Evolutionary conservation across 2,329 filamentous ascomycete species (phyloP).

Genomic region (Chlorencoelia australis): DNA sequence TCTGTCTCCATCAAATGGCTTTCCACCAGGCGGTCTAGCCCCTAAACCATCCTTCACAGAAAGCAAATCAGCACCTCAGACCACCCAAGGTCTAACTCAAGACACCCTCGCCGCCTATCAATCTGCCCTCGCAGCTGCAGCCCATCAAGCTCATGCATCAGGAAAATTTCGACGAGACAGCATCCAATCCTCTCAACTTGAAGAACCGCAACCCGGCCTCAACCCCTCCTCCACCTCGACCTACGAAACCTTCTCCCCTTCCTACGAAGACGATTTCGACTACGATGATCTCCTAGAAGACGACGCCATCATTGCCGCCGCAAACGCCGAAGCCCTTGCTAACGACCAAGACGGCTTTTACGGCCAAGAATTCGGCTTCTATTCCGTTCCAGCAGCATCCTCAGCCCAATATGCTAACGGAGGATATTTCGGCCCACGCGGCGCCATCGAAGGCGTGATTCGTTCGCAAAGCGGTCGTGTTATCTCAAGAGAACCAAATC

Average conservation of each 20-base stretch:
- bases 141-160: slow-evolving; percentile 63
- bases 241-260: slow-evolving; percentile 26
- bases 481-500: slow-evolving; percentile 73
- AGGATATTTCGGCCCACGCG: slow-evolving; percentile 78
- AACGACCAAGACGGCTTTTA: slow-evolving; percentile 93
- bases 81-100: slow-evolving; percentile 35
- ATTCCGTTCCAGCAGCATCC: slow-evolving; percentile 48
- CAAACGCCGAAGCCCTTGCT: slow-evolving; percentile 86
- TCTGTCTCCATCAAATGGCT: neutral
- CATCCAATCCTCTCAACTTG: slow-evolving; percentile 14
- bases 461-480: slow-evolving; percentile 64
- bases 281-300: slow-evolving; percentile 64
- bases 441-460: slow-evolving; percentile 44
- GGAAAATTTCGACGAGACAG: slow-evolving; percentile 61
- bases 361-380: slow-evolving; percentile 94
- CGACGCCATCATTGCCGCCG: slow-evolving; percentile 85
- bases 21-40: slow-evolving; percentile 9
- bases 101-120: slow-evolving; percentile 65
- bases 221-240: slow-evolving; percentile 31
- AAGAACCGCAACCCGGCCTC: slow-evolving; percentile 28
- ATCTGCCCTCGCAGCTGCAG: slow-evolving; percentile 72
- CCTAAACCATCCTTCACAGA: slow-evolving; percentile 19
- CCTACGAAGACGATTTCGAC: slow-evolving; percentile 36
- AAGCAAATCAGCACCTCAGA: slow-evolving; percentile 1
- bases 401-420: slow-evolving; percentile 56